Evolutionary conservation across 129 eudicot species (phyloP).

Genomic region (Pittosporum tobira): DNA sequence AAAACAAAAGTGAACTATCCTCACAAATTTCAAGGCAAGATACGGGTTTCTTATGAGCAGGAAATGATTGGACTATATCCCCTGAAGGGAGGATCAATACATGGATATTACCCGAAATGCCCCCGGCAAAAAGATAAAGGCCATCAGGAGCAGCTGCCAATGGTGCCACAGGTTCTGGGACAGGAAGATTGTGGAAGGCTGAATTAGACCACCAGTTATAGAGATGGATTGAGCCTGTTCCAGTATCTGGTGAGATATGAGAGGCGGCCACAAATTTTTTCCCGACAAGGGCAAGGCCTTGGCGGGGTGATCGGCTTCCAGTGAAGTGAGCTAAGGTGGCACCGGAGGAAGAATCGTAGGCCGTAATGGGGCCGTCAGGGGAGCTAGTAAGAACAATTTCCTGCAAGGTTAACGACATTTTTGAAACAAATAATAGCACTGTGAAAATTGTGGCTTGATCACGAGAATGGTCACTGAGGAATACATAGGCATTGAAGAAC

Average conservation of each 20-base stretch:
- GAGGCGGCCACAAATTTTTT: constrained; percentile 29
- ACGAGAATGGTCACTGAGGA: constrained; percentile 1
- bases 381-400: constrained; percentile 26
- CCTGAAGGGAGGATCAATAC: constrained; percentile 23
- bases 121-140: constrained; percentile 31
- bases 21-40: constrained; percentile 20
- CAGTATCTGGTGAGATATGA: constrained; percentile 27
- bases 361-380: constrained; percentile 21
- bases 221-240: constrained; percentile 23
- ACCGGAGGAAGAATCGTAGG: constrained; percentile 27
- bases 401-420: constrained; percentile 14
- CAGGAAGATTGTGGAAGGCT: constrained; percentile 6
- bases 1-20: constrained; percentile 28
- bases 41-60: constrained; percentile 23
- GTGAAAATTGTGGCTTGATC: not conserved
- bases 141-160: constrained; percentile 27
- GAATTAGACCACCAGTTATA: constrained; percentile 34
- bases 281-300: constrained; percentile 23
- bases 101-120: constrained; percentile 31
- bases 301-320: constrained; percentile 31
- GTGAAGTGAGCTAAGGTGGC: constrained; percentile 18
- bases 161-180: constrained; percentile 45
- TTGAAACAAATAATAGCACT: not conserved
- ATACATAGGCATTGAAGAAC: constrained; percentile 6
- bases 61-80: constrained; percentile 24